Conservation (phyloP, 2,329 filamentous ascomycete genomes). For the Leptographium flavum region DNA sequence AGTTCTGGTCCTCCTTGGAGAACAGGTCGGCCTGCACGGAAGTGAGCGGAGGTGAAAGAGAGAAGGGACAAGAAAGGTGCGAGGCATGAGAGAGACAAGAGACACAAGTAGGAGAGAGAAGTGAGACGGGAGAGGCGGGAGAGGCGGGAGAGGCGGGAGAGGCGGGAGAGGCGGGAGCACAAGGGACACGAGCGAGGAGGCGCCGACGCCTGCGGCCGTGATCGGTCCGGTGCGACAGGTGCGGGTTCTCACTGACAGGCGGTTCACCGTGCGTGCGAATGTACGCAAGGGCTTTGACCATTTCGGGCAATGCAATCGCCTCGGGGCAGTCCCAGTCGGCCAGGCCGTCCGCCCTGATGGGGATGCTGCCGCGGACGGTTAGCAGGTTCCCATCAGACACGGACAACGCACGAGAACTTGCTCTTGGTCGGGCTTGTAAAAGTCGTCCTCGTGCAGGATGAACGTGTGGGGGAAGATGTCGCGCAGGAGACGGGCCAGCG, state of each 20-base stretch:
- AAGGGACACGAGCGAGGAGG: background rate
- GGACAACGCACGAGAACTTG: slow-evolving; percentile 23
- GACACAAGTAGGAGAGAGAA: background rate
- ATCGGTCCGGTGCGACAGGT: slow-evolving; percentile 14
- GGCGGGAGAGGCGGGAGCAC: background rate
- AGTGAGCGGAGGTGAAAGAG: slow-evolving; percentile 3
- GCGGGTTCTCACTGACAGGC: slow-evolving; percentile 32
- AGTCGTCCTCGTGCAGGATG: slow-evolving; percentile 92
- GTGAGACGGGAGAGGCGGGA: background rate
- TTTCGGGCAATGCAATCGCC: slow-evolving; percentile 56
- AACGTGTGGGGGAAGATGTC: slow-evolving; percentile 66
- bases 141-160: too few relatives aligned
- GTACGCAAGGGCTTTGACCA: slow-evolving; percentile 53
- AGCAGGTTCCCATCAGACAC: background rate
- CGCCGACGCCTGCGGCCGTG: slow-evolving; percentile 12
- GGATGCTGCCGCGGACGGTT: slow-evolving; percentile 26
- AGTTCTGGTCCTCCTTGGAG: slow-evolving; percentile 51
- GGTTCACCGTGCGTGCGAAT: slow-evolving; percentile 55
- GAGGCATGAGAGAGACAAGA: background rate
- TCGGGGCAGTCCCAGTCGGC: slow-evolving; percentile 88
- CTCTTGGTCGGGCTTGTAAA: slow-evolving; percentile 71
- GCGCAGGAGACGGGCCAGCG: slow-evolving; percentile 69
- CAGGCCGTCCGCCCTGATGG: slow-evolving; percentile 39
- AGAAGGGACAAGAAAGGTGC: background rate
- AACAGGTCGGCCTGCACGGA: slow-evolving; percentile 29